Evolutionary conservation across 352 stramenopile genomes (phyloP), one percentile per base, ranked within the genome.

Genomic region (Detonula confervacea): DNA sequence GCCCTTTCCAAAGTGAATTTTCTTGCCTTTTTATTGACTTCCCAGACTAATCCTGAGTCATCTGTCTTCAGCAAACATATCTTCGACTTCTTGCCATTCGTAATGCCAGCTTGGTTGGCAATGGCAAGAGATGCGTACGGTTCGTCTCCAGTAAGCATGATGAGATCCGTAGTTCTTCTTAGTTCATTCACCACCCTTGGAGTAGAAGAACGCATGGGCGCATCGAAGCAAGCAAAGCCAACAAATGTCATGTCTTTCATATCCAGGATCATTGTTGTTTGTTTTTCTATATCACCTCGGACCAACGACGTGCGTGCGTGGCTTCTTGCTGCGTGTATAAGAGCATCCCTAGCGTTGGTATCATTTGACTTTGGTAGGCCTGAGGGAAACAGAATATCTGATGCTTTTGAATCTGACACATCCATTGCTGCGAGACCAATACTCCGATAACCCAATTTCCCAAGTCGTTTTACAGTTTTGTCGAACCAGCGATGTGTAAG

Each of bases 81-180:
- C 16, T 63, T 70, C 47, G 56, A 64, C 11, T 25, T 20, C 22
- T 57, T 20, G 11, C 25, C 16, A 29, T 72, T 59, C 35, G 77
- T 62, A 12, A 91, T 72, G 11, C 64, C 59, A 42, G 79, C 61
- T 44, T 81, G 81, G 16, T 33, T 55, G 5, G 78, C 81, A 56
- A 83, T 77, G 7, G 71, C 47, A 39, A 91, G 18, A 12, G 81
- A 81, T 46, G 81, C 71, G 44, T 80, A 76, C 1, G 81, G 51
- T 24, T 83, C 74, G 73, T 91, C 85, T 49, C 85, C 85, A 27
- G 83, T 90, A 16, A 90, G 55, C 77, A 90, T 90, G 6, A 66
- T 66, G 7, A 80, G 42, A n/a, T 73, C 22, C 35, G 75, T 62
- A 20, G 70, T 78, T 29, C 65, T 73, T 37, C 74, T 68, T 0